Conservation (phyloP, 2,329 filamentous ascomycete species). For the Monosporascus sp. region DNA sequence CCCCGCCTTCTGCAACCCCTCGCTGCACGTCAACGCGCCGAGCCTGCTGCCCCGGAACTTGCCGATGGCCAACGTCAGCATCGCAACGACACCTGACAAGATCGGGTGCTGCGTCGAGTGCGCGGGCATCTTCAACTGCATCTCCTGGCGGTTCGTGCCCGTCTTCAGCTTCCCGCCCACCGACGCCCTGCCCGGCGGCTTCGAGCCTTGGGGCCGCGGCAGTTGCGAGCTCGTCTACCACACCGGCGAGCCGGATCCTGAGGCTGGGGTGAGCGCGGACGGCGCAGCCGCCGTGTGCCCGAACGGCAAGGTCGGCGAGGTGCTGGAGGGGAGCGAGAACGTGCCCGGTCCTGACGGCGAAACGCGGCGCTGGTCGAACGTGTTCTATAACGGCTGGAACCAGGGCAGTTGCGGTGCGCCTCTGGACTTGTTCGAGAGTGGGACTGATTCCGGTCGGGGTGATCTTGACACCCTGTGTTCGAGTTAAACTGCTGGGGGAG, state of each 20-base stretch:
- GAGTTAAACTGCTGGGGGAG: neutral
- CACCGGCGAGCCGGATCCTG: conserved; percentile 10
- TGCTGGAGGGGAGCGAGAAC: conserved; percentile 7
- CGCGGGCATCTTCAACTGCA: conserved; percentile 25
- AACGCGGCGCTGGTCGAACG: conserved; percentile 13
- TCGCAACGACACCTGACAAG: conserved; percentile 21
- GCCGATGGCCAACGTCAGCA: conserved; percentile 17
- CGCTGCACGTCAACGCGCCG: conserved; percentile 20
- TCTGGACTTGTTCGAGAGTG: conserved; percentile 10
- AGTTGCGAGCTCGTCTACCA: conserved; percentile 23
- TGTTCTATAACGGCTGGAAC: conserved; percentile 28
- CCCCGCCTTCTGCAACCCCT: conserved; percentile 25
- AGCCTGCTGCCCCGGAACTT: conserved; percentile 5
- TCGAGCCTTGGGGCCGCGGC: conserved; percentile 25
- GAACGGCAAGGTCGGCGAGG: conserved; percentile 10
- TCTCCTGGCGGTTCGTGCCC: conserved; percentile 24
- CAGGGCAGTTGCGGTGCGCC: conserved; percentile 21
- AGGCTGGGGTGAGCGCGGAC: conserved; percentile 1
- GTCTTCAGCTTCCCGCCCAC: conserved; percentile 15
- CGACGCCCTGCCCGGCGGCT: conserved; percentile 20
- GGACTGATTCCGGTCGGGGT: conserved; percentile 16
- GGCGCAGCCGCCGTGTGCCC: conserved; percentile 11
- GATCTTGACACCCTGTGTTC: conserved; percentile 13
- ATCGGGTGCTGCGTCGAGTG: conserved; percentile 24
- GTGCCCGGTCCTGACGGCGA: neutral